These are phyloP conservation scores for Populus trichocarpa DNA, from an alignment of 441 rosid species.

Conservation along the genomic window DNA sequence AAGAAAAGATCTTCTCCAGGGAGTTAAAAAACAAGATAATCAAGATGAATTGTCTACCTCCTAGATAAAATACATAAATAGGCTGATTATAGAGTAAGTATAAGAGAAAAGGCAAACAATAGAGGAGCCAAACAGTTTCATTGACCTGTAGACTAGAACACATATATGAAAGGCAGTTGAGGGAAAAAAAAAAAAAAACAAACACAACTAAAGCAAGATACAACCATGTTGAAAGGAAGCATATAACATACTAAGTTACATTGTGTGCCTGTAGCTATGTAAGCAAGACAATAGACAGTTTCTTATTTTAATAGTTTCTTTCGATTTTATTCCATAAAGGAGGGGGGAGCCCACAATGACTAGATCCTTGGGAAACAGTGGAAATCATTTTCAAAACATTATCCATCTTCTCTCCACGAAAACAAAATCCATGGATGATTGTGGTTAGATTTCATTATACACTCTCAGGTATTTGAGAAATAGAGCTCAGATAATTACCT, in stretches of 20 bases:
- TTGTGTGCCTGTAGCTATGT: no score
- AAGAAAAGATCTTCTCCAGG: no score
- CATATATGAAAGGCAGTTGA: not conserved
- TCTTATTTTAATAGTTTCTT: not conserved
- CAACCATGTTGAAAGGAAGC: not conserved
- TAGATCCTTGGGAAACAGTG: not conserved
- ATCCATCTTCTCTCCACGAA: constrained; percentile 2
- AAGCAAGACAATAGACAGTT: no score
- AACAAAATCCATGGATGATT: not conserved
- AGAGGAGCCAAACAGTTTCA: not conserved
- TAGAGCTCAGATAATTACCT: constrained; percentile 40
- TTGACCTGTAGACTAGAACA: not conserved
- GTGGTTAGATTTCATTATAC: not conserved
- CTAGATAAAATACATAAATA: not conserved
- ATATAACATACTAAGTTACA: no score
- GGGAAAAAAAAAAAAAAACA: not conserved
- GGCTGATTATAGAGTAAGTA: not conserved
- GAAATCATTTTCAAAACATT: not conserved
- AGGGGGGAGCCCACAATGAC: no score
- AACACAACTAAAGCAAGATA: not conserved
- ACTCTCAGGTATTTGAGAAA: constrained; percentile 5
- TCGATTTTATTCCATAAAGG: not conserved
- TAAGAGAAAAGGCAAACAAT: not conserved
- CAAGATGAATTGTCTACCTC: no score
- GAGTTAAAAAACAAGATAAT: no score